Evolutionary conservation across 768 basidiomycete species (phyloP), one percentile per base, ranked within the genome.

Genomic region (Leccinum longicurvipes): DNA sequence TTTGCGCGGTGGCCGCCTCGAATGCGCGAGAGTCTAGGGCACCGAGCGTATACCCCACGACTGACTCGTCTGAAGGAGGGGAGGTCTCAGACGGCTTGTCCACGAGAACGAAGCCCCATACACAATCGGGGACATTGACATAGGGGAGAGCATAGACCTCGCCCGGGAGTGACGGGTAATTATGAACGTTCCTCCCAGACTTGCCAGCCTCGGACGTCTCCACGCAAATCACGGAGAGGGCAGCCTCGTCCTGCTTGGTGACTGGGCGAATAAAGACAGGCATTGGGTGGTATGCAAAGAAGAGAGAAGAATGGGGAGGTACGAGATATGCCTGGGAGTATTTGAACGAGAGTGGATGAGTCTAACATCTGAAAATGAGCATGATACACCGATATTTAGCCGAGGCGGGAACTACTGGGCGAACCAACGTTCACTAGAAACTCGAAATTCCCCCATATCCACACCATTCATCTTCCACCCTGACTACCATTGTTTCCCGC

Each of bases 81-180:
- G 61, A 63, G 42, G 49, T 48, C 32, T 61, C 67, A 41, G 45
- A 47, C 21, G 62, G 56, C 47, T 72, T 70, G 46, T 85, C 83
- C 41, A 81, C 83, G 66, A 93, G 72, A 41, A 91, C 88, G 67
- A 88, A 92, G 11, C 81, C 88, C 80, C 82, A 90, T 23, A 85
- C 83, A 51, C 64, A 60, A 6, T 73, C 78, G n/a, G 82, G 79
- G 15, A 87, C 71, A 51, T 82, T 81, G 55, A 88, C 77, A 69
- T 92, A 92, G 2, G 90, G 90, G 46, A 89, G 79, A 3, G 89
- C 85, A 63, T 85, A 91, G 42, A 86, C 76, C 42, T 90, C 76
- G 6, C 89, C 88, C 11, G 82, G 84, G 31, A 91, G 81, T 60
- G 87, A 85, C 12, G 74, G 74, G 61, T 77, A 79, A 39, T 81